These are phyloP conservation scores for Aspergillus mulundensis DNA, from an alignment of 495 filamentous ascomycete species.

Conservation along the genomic window DNA sequence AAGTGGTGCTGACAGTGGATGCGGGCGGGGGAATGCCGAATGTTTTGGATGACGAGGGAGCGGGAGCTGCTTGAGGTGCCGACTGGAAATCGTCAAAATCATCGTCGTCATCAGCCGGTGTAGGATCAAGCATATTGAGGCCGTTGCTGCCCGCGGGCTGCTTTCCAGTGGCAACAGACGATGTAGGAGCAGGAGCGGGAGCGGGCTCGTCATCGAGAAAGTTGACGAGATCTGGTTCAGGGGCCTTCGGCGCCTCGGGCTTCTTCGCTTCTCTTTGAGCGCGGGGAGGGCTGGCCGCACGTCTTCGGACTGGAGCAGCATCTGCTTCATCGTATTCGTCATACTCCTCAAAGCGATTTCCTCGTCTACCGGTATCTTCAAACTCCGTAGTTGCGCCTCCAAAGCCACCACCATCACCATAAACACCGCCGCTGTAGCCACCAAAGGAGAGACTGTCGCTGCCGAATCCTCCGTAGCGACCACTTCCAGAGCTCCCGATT, in stretches of 20 bases:
- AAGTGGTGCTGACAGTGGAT: slow-evolving; percentile 61
- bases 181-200: slow-evolving; percentile 23
- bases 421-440: slow-evolving; percentile 81
- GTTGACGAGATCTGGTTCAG: slow-evolving; percentile 82
- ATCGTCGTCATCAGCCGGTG: slow-evolving; percentile 75
- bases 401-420: slow-evolving; percentile 89
- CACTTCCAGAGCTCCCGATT: slow-evolving; percentile 40
- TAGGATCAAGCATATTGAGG: slow-evolving; percentile 53
- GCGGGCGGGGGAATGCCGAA: slow-evolving; percentile 49
- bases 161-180: slow-evolving; percentile 47
- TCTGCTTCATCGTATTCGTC: slow-evolving; percentile 89
- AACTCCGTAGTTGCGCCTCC: slow-evolving; percentile 67
- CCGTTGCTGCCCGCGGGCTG: slow-evolving; percentile 45
- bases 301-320: slow-evolving; percentile 42
- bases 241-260: slow-evolving; percentile 69
- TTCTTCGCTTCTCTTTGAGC: slow-evolving; percentile 50
- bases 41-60: slow-evolving; percentile 38
- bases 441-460: slow-evolving; percentile 71
- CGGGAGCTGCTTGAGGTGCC: slow-evolving; percentile 55
- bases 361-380: slow-evolving; percentile 56
- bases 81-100: slow-evolving; percentile 99
- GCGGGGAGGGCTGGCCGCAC: slow-evolving; percentile 36
- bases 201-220: slow-evolving; percentile 69
- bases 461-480: slow-evolving; percentile 86
- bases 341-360: slow-evolving; percentile 91